Evolutionary conservation across 2,329 filamentous ascomycete genomes (phyloP).

Genomic region (Colletotrichum cuscutae): DNA sequence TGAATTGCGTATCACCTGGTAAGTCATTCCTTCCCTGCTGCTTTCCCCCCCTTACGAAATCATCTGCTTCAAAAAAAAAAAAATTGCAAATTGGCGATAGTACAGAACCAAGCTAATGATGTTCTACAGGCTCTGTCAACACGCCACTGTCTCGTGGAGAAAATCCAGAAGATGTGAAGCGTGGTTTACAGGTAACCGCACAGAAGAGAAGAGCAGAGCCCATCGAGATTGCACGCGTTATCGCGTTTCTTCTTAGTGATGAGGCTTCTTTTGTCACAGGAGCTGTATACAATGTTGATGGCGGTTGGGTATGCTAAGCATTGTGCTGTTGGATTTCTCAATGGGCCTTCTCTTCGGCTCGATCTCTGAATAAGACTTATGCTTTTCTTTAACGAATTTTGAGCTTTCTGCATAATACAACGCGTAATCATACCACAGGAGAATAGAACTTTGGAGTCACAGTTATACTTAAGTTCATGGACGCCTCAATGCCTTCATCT

Average conservation of each 20-base stretch:
- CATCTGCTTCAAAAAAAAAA: not conserved
- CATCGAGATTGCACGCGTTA: conserved; percentile 40
- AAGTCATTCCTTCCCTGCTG: not conserved
- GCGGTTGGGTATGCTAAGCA: conserved; percentile 37
- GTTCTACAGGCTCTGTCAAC: not conserved
- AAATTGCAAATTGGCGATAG: too few species aligned
- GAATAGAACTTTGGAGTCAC: not conserved
- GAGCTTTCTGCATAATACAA: not conserved
- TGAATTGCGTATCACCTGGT: not conserved
- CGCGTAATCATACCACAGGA: fast-evolving
- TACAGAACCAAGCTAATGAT: not conserved
- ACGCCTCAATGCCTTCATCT: too few species aligned
- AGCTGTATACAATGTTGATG: conserved; percentile 38
- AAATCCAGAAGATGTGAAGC: conserved; percentile 25
- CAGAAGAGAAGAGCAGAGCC: conserved; percentile 39
- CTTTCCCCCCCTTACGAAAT: conserved; percentile 33
- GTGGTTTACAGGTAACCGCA: conserved; percentile 33
- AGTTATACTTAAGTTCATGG: fast-evolving
- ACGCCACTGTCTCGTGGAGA: not conserved
- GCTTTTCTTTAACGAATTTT: fast-evolving
- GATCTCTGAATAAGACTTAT: not conserved
- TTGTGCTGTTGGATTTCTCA: not conserved
- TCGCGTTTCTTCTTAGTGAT: conserved; percentile 43
- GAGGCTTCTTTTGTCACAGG: conserved; percentile 43
- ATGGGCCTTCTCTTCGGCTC: not conserved